phyloP scores from a whole-genome alignment of 179 eudicot species.

The Spergularia azorica region DNA sequence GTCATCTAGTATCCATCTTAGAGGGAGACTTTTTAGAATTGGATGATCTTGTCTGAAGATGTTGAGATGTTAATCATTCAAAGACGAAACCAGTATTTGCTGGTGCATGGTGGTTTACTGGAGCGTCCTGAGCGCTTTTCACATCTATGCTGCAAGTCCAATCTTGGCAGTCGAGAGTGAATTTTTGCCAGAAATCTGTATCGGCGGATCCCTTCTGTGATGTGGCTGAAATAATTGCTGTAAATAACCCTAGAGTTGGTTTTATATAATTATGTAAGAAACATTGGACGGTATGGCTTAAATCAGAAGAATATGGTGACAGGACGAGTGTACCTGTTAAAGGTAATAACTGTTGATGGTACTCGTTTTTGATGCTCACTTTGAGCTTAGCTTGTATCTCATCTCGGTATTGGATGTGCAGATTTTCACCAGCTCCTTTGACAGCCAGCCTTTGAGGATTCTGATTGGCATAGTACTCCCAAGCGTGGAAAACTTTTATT shows the following conservation, averaged over 20 bases:
- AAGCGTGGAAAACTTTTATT: background rate
- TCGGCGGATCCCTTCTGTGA: background rate
- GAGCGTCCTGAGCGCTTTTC: constrained; percentile 6
- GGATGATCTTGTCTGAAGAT: constrained; percentile 44
- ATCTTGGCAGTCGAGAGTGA: background rate
- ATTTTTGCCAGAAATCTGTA: background rate
- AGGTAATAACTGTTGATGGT: background rate
- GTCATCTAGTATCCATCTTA: constrained; percentile 22
- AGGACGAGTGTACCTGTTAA: constrained; percentile 11
- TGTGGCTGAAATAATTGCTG: constrained; percentile 1
- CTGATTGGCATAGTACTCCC: constrained; percentile 7
- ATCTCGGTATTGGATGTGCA: constrained; percentile 18
- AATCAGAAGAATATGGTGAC: constrained; percentile 11
- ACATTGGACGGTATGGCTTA: constrained; percentile 1
- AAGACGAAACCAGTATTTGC: background rate
- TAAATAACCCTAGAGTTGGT: constrained; percentile 4
- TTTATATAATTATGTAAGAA: constrained; percentile 2
- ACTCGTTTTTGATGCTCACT: background rate
- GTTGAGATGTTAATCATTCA: background rate
- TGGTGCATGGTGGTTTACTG: constrained; percentile 7
- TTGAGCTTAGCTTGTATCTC: background rate
- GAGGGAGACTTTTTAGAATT: constrained; percentile 49
- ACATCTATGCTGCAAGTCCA: constrained; percentile 8
- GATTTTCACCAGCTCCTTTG: constrained; percentile 21
- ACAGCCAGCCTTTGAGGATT: constrained; percentile 9